phyloP scores from a whole-genome alignment of 129 eudicot genomes.

The Escallonia rubra region DNA sequence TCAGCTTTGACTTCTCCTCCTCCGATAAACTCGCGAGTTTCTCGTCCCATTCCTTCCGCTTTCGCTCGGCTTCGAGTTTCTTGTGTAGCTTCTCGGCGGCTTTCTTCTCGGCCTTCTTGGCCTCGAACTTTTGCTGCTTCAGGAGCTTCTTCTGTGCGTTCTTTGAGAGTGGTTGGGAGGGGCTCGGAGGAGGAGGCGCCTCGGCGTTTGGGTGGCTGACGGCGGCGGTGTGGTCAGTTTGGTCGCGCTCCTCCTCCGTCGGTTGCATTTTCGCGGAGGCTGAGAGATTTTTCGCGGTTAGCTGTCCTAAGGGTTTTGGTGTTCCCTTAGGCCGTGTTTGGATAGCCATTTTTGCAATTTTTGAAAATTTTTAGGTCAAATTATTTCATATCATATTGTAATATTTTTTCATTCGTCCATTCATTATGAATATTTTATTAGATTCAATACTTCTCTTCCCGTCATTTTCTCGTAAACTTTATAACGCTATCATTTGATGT shows the following conservation, averaged over 20 bases:
- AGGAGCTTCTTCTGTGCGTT: slow-evolving; percentile 76
- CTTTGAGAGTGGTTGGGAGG: slow-evolving; percentile 52
- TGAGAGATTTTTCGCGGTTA: not conserved
- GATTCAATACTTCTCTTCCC: too few species aligned
- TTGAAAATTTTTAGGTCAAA: too few species aligned
- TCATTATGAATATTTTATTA: too few species aligned
- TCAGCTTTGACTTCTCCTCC: slow-evolving; percentile 56
- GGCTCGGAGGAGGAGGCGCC: slow-evolving; percentile 5
- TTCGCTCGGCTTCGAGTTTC: slow-evolving; percentile 56
- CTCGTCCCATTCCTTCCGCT: slow-evolving; percentile 79
- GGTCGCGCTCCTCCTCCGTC: too few species aligned
- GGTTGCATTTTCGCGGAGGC: not conserved
- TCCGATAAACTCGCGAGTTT: slow-evolving; percentile 49
- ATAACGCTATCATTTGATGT: too few species aligned
- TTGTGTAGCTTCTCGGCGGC: slow-evolving; percentile 60
- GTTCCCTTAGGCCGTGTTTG: too few species aligned
- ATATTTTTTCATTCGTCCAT: too few species aligned
- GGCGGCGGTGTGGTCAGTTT: too few species aligned
- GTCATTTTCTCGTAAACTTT: too few species aligned
- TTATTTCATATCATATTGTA: too few species aligned
- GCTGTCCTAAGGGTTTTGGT: too few species aligned
- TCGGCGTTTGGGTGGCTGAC: not conserved
- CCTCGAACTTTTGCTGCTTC: slow-evolving; percentile 72
- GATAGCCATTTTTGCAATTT: too few species aligned
- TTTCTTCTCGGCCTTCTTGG: slow-evolving; percentile 85